Conservation (phyloP, 2,329 filamentous ascomycete species). For the Phialocephala sp. region DNA sequence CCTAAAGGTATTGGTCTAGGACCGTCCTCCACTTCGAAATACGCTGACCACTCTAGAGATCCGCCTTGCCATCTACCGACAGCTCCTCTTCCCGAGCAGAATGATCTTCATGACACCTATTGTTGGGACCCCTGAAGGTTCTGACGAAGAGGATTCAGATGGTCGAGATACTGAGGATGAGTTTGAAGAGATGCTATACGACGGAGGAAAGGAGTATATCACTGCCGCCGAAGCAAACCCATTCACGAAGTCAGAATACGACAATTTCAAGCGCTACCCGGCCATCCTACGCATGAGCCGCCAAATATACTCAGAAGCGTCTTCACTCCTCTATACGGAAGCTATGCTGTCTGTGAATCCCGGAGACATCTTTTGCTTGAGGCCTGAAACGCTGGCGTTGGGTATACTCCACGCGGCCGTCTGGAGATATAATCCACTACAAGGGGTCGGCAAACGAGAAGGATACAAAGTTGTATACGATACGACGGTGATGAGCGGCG, state of each 20-base stretch:
- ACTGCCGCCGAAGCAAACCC: not conserved
- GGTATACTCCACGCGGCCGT: constrained; percentile 15
- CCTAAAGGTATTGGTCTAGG: not conserved
- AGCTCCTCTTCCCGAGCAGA: not conserved
- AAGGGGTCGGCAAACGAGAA: constrained; percentile 5
- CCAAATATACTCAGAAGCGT: constrained; percentile 30
- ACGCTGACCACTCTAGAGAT: not conserved
- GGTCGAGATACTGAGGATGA: not conserved
- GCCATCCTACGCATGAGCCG: constrained; percentile 25
- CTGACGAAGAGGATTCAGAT: not conserved
- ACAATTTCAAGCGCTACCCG: constrained; percentile 16
- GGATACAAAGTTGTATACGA: constrained; percentile 20
- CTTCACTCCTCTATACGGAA: constrained; percentile 24
- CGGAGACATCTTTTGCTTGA: constrained; percentile 30
- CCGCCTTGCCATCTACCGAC: not conserved
- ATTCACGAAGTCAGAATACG: constrained; percentile 6
- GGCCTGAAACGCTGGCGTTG: constrained; percentile 7
- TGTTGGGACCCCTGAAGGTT: not conserved
- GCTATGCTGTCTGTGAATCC: constrained; percentile 21
- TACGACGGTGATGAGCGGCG: constrained; percentile 10
- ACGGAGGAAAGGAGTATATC: constrained; percentile 9
- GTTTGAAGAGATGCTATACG: not conserved
- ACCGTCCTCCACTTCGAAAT: not conserved
- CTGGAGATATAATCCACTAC: constrained; percentile 30
- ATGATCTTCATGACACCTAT: not conserved